Conservation (phyloP, 78 protist genomes). For the Dictyostelium citrinum region DNA sequence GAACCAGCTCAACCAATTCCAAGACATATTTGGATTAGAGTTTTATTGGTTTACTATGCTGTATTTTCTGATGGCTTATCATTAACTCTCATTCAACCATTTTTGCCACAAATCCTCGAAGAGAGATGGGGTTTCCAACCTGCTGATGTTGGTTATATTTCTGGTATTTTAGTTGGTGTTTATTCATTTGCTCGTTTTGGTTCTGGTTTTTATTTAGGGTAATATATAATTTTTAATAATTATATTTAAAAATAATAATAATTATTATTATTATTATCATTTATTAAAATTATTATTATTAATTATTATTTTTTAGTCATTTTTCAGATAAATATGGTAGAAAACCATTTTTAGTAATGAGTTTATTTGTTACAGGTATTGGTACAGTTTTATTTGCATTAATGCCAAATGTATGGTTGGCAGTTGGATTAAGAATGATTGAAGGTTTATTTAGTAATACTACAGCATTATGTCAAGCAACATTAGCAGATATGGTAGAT, state of each 20-base stretch:
- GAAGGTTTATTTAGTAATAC: slow-evolving; percentile 59
- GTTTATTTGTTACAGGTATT: slow-evolving; percentile 11
- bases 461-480: slow-evolving; percentile 71
- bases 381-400: slow-evolving; percentile 51
- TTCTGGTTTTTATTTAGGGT: slow-evolving; percentile 60
- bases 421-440: slow-evolving; percentile 28
- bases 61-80: slow-evolving; percentile 50
- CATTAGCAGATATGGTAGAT: slow-evolving; percentile 61
- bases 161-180: slow-evolving; percentile 35
- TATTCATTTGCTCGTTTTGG: slow-evolving; percentile 60
- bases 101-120: slow-evolving; percentile 9
- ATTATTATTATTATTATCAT: background rate
- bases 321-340: slow-evolving; percentile 62
- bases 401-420: slow-evolving; percentile 45
- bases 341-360: slow-evolving; percentile 55
- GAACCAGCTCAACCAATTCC: slow-evolving; percentile 25
- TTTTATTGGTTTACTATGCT: slow-evolving; percentile 1
- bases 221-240: too few relatives aligned
- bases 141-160: slow-evolving; percentile 6
- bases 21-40: slow-evolving; percentile 45
- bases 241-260: too few relatives aligned
- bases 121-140: slow-evolving; percentile 26
- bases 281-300: background rate
- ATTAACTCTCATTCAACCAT: slow-evolving; percentile 59
- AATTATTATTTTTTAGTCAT: slow-evolving; percentile 1